A percentile compares a stretch with the other conserved stretches of the same genome.
phyloP scores from a whole-genome alignment of 163 green algal species.

The Trebouxia gelatinosa region DNA sequence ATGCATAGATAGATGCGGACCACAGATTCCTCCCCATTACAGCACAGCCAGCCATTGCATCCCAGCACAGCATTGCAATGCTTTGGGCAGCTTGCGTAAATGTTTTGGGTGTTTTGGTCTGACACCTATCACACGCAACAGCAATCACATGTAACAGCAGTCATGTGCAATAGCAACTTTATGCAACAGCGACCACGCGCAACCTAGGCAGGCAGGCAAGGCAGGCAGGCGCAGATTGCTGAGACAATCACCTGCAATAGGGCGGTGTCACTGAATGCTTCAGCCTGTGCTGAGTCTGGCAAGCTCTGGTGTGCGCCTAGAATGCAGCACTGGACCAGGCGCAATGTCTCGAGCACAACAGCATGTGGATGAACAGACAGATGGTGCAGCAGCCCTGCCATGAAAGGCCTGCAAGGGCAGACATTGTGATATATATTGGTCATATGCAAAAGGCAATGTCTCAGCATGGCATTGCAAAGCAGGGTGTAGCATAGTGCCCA shows the following conservation, averaged over 20 bases:
- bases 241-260: constrained; percentile 4
- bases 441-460: too few species aligned
- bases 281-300: neutral
- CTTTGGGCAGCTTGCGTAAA: too few species aligned
- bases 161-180: neutral
- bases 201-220: neutral
- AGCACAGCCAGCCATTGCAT: too few species aligned
- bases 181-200: too few species aligned
- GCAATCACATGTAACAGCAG: neutral
- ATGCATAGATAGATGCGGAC: neutral
- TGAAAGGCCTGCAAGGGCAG: constrained; percentile 7
- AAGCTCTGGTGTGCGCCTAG: neutral
- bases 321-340: neutral
- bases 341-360: constrained; percentile 4
- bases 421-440: too few species aligned
- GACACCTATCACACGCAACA: neutral
- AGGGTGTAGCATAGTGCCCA: too few species aligned
- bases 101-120: too few species aligned
- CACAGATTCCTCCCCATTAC: neutral
- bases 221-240: neutral
- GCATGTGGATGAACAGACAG: constrained; percentile 15
- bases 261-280: constrained; percentile 14
- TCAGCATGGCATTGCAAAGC: too few species aligned
- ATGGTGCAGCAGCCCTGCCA: constrained; percentile 7
- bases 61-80: too few species aligned